Conservation (phyloP, 164 flowering plant species). For the Tinospora cordifolia region DNA sequence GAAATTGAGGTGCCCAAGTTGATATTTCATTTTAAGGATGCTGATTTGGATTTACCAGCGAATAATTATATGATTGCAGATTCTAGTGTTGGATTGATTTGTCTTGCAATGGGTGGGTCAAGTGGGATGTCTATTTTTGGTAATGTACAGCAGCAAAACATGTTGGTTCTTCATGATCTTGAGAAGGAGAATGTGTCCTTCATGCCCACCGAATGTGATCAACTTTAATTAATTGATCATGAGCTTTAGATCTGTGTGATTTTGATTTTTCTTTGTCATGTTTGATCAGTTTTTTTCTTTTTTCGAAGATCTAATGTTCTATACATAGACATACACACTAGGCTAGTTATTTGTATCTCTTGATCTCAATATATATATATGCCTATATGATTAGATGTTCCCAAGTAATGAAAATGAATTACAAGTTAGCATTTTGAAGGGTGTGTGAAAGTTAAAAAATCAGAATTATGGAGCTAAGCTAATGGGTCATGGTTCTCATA, state of each 20-base stretch:
- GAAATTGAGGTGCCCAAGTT: slow-evolving; percentile 55
- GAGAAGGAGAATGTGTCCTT: slow-evolving; percentile 53
- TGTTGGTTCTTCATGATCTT: slow-evolving; percentile 69
- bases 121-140: slow-evolving; percentile 81
- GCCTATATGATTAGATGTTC: not conserved
- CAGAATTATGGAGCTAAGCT: no score
- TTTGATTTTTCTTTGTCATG: not conserved
- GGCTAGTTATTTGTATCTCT: not conserved
- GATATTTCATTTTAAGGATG: slow-evolving; percentile 58
- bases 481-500: no score
- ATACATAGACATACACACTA: not conserved
- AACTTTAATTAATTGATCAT: slow-evolving; percentile 27
- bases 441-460: no score
- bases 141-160: slow-evolving; percentile 79
- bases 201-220: slow-evolving; percentile 47
- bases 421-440: not conserved
- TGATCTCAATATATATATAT: not conserved
- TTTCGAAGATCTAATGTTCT: not conserved
- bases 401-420: not conserved
- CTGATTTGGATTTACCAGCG: slow-evolving; percentile 60
- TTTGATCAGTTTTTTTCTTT: not conserved
- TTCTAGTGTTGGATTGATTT: slow-evolving; percentile 39
- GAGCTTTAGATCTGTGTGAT: not conserved
- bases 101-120: slow-evolving; percentile 67
- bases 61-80: slow-evolving; percentile 71